Base-by-base conservation (phyloP, 768 basidiomycete species). In the Nevesoporus exiguus region DNA sequence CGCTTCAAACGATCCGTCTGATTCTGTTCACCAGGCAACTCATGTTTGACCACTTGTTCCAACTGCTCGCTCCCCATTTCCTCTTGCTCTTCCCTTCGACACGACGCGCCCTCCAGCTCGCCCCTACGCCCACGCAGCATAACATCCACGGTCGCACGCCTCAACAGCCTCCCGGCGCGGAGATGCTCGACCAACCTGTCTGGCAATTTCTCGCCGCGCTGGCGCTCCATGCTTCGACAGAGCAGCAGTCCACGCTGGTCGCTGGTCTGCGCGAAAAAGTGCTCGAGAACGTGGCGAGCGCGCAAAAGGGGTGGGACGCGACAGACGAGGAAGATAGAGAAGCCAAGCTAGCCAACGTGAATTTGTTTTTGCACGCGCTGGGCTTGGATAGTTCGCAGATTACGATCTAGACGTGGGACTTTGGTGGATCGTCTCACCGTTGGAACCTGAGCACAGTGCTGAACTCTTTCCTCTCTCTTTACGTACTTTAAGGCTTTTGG, bases 131-230 rank as follows among this genome's bases (percentile, higher is more conserved):
- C 69, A 43, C 72, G 27, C 72, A 71, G 36, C 69, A 68, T 51
- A 66, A 61, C n/a, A 36, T 44, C 30, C 65, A 76, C 25, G 77
- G 79, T 30, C 88, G 88, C 63, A 71, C 75, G 39, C 75, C 86
- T 53, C 87, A 93, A 70, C 88, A 90, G 65, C 85, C 43, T 2
- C 13, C 61, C 54, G 41, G 69, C 66, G 36, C 74, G 70, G 88
- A 90, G 66, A 76, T 80, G 54, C 77, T 88, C 51, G 93, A 96
- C 72, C 89, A 90, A 69, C 90, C 89, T 14, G 90, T 93, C n/a
- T 97, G 94, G 93, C 88, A 90, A 67, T 91, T 94, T 78, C 80
- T 97, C 33, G 91, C 93, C 7, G 85, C 92, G 2, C 73, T 98
- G 47, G 95, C 94, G 3, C 78, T 95, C 37, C 87, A 89, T 60